These are phyloP conservation scores for Colletotrichum graminicola DNA, from an alignment of 2,329 filamentous ascomycete genomes.

Conservation along the genomic window DNA sequence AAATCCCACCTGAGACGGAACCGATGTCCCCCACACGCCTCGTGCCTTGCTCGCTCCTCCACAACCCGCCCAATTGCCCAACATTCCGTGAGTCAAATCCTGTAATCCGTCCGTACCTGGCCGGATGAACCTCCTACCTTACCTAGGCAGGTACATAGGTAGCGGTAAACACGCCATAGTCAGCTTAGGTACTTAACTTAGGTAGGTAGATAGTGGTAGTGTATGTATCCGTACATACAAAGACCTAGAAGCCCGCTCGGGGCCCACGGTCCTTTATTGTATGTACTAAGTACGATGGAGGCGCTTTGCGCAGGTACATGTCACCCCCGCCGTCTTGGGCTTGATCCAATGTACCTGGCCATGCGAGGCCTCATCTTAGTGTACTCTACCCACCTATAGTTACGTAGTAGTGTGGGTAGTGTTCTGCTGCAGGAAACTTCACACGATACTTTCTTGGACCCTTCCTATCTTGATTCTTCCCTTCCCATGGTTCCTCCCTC, in stretches of 20 bases:
- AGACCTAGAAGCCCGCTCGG: not conserved
- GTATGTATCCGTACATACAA: too few relatives aligned
- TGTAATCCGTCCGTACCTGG: too few relatives aligned
- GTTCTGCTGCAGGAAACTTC: too few relatives aligned
- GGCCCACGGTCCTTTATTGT: not conserved
- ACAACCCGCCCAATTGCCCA: not conserved
- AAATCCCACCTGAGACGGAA: not conserved
- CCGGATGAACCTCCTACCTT: too few relatives aligned
- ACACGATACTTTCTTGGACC: slow-evolving; percentile 30
- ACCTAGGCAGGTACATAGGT: too few relatives aligned
- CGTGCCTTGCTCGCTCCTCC: not conserved
- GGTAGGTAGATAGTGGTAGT: too few relatives aligned
- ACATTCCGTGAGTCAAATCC: not conserved
- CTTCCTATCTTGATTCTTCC: slow-evolving; percentile 34
- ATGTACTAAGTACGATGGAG: too few relatives aligned
- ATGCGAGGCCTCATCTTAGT: not conserved
- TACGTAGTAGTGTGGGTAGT: too few relatives aligned
- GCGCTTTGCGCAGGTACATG: not conserved
- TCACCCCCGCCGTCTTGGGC: not conserved
- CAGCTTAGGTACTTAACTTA: too few relatives aligned
- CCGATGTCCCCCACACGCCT: not conserved
- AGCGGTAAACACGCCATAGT: not conserved
- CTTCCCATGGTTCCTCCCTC: slow-evolving; percentile 3
- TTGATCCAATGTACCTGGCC: not conserved
- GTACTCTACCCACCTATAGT: too few relatives aligned